Evolutionary conservation across 768 basidiomycete genomes (phyloP), one percentile per base, ranked within the genome.

Genomic region (Tylopilus balloui): DNA sequence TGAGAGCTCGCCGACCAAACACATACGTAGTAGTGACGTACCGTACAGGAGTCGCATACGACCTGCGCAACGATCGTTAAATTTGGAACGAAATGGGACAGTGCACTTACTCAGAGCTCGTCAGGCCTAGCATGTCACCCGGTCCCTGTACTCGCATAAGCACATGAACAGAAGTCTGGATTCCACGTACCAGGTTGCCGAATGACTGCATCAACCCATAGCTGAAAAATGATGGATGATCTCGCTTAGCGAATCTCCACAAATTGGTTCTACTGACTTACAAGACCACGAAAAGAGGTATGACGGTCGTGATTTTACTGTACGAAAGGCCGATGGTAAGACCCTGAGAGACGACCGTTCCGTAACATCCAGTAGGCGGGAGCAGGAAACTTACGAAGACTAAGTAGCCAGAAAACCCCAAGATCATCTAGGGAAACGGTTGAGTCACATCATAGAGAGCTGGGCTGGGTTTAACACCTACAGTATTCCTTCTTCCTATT

Each of bases 181-280:
- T 35, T 29, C 14, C 17, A 59, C 69, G 32, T 59, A 78, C 80
- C 68, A 86, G 41, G 57, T 86, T 86, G n/a, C 84, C 84, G 38
- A 74, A 77, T 3, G 80, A 84, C 56, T 85, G 81, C 84, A 87
- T 84, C 46, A 85, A 67, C 3, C 81, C 86, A 62, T 84, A 87
- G 55, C 81, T 83, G 49, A 7, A 42, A 41, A n/a, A n/a, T n/a
- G n/a, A n/a, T n/a, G n/a, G n/a, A 34, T 11, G 8, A 29, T 28
- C 11, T n/a, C 7, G 31, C 15, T 51, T 21, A 56, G 42, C n/a
- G 38, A 52, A 17, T 13, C 37, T 27, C 43, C 29, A 31, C 38
- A 27, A 24, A 25, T 24, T 24, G 21, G 31, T 36, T 28, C 28
- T 1, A 10, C 13, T 6, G 6, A 65, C 79, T 59, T 57, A 83